A percentile compares a stretch with the other conserved stretches of the same genome.
phyloP scores from a whole-genome alignment of 2,329 filamentous ascomycete species.

The Penicillium sp. region DNA sequence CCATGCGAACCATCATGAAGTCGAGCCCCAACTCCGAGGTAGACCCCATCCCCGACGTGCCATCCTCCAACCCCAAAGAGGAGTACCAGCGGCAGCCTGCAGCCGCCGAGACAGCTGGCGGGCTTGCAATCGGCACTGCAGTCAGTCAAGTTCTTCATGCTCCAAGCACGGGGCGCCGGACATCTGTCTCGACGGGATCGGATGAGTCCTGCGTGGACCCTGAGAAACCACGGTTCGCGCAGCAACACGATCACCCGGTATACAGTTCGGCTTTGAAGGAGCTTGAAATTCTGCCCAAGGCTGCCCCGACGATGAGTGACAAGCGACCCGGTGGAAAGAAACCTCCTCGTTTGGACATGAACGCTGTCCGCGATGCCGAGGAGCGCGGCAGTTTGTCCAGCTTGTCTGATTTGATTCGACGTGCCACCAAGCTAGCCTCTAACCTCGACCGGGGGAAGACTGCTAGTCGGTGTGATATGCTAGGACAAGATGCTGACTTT shows the following conservation, averaged over 20 bases:
- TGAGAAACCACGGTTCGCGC: constrained; percentile 43
- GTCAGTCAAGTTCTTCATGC: constrained; percentile 8
- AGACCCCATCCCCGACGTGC: constrained; percentile 23
- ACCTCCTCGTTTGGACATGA: constrained; percentile 80
- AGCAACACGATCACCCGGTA: constrained; percentile 22
- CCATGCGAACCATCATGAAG: constrained; percentile 49
- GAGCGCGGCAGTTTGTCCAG: constrained; percentile 89
- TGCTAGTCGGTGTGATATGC: constrained; percentile 62
- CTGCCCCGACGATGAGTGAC: constrained; percentile 47
- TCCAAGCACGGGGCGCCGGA: constrained; percentile 20
- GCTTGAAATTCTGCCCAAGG: constrained; percentile 32
- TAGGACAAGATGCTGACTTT: constrained; percentile 41
- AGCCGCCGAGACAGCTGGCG: constrained; percentile 5
- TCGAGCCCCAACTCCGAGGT: constrained; percentile 34
- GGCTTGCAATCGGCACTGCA: constrained; percentile 11
- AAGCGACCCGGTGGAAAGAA: constrained; percentile 46
- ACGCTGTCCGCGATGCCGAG: constrained; percentile 80
- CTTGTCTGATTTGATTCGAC: constrained; percentile 84
- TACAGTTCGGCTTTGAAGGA: constrained; percentile 31
- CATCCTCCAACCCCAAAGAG: constrained; percentile 14
- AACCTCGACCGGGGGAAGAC: constrained; percentile 84
- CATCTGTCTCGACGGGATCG: constrained; percentile 28
- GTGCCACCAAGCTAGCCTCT: constrained; percentile 83
- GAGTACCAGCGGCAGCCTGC: constrained; percentile 7
- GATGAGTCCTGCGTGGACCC: constrained; percentile 36